Evolutionary conservation across 2,329 filamentous ascomycete genomes (phyloP).

Genomic region (Teratosphaeria nubilosa): DNA sequence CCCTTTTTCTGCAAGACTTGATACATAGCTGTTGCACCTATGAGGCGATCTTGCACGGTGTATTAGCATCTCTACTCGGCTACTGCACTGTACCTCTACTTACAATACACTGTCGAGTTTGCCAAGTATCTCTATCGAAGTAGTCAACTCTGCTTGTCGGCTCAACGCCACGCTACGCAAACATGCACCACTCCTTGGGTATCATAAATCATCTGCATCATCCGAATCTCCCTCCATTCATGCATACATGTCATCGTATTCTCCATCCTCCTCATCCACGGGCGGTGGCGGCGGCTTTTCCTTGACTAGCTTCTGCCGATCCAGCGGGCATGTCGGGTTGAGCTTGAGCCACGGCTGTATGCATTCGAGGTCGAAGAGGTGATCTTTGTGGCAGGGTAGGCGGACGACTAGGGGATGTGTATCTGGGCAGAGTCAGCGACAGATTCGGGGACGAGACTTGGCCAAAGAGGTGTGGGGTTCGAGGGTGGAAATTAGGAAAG

Average conservation of each 20-base stretch:
- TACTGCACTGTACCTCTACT: not conserved
- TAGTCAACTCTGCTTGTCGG: not conserved
- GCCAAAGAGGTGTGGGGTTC: not conserved
- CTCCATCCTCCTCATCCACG: conserved; percentile 42
- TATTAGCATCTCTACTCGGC: not conserved
- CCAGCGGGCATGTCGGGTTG: conserved; percentile 54
- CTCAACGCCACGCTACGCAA: not conserved
- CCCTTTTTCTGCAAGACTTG: no score
- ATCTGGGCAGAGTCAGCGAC: conserved; percentile 26
- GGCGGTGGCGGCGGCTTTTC: conserved; percentile 25
- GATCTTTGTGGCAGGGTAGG: conserved; percentile 51
- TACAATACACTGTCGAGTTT: not conserved
- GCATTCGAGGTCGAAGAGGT: conserved; percentile 56
- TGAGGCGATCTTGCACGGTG: no score
- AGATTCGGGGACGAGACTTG: not conserved
- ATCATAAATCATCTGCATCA: not conserved
- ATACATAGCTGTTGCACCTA: no score
- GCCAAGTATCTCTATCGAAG: not conserved
- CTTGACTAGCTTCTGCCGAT: conserved; percentile 49
- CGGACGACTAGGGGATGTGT: conserved; percentile 54
- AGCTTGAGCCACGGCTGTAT: conserved; percentile 55
- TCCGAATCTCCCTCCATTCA: conserved; percentile 11
- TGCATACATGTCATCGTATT: conserved; percentile 43
- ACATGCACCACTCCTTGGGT: not conserved
- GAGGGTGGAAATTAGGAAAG: not conserved